Conservation (phyloP, 1,284 basidiomycete species). For the Malassezia brasiliensis region DNA sequence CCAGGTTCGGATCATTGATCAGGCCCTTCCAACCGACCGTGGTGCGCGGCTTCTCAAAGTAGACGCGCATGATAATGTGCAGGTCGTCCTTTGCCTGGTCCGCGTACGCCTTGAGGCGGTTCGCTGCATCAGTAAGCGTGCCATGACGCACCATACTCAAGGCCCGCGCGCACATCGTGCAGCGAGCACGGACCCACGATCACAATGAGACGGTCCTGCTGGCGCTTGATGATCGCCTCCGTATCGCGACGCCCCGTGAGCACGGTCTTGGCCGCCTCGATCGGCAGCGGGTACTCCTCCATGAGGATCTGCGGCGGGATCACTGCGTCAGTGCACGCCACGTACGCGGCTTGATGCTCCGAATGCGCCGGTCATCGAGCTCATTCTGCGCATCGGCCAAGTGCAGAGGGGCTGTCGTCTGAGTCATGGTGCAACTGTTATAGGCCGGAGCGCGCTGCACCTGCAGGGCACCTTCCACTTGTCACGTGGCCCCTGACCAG, state of each 20-base stretch:
- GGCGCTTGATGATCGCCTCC: conserved; percentile 36
- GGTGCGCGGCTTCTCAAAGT: conserved; percentile 56
- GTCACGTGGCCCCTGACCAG: background rate
- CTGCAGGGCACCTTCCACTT: too few relatives aligned
- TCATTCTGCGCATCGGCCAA: conserved; percentile 33
- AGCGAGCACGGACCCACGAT: conserved; percentile 46
- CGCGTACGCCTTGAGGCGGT: conserved; percentile 63
- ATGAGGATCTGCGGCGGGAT: conserved; percentile 43
- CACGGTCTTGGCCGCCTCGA: conserved; percentile 33
- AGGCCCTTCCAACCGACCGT: conserved; percentile 98
- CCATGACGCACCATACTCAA: conserved; percentile 31
- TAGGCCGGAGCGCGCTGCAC: background rate
- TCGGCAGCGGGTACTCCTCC: conserved; percentile 42
- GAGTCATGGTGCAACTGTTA: background rate
- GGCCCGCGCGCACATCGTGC: conserved; percentile 41
- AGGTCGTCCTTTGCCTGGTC: conserved; percentile 72
- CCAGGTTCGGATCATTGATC: conserved; percentile 83
- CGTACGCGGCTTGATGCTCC: conserved; percentile 36
- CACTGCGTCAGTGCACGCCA: conserved; percentile 11
- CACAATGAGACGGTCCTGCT: conserved; percentile 43
- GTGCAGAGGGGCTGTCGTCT: too few relatives aligned
- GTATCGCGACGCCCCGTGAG: conserved; percentile 28
- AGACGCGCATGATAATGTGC: conserved; percentile 70
- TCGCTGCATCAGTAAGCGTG: background rate
- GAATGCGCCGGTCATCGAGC: conserved; percentile 44